A percentile compares a stretch with the other conserved stretches of the same genome.
phyloP scores from a whole-genome alignment of 345 rosid species.

The Acer saccharum region DNA sequence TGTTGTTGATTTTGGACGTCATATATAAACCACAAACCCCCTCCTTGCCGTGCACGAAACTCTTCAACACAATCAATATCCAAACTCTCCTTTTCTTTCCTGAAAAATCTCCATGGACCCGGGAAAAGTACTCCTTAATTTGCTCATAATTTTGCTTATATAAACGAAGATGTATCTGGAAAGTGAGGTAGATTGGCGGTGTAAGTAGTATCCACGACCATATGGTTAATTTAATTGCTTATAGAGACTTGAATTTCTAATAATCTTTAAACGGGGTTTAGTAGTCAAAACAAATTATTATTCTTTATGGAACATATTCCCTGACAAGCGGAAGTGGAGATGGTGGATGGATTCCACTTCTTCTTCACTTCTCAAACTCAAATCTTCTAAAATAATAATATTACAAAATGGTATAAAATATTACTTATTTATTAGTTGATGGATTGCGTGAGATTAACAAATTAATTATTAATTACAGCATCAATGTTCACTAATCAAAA shows the following conservation, averaged over 20 bases:
- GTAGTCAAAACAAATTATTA: neutral
- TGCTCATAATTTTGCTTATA: too few species aligned
- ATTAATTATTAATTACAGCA: neutral
- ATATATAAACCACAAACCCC: too few species aligned
- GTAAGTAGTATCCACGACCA: neutral
- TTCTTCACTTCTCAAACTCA: neutral
- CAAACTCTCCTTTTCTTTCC: too few species aligned
- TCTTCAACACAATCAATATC: too few species aligned
- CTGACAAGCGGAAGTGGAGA: neutral
- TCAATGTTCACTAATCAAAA: neutral
- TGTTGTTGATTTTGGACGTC: too few species aligned
- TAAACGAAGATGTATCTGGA: neutral
- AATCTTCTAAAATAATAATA: neutral
- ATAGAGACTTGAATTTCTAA: neutral
- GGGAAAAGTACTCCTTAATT: too few species aligned
- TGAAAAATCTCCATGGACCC: too few species aligned
- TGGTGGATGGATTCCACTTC: slow-evolving; percentile 6
- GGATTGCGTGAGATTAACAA: slow-evolving; percentile 8
- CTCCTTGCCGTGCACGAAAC: too few species aligned
- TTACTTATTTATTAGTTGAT: neutral
- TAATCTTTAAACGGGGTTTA: neutral
- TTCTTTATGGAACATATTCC: neutral
- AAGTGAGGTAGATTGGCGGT: neutral
- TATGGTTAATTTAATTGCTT: neutral
- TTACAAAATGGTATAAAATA: neutral